Evolutionary conservation across 805 yeast species (phyloP).

Genomic region (Tetrapisispora fleetii): DNA sequence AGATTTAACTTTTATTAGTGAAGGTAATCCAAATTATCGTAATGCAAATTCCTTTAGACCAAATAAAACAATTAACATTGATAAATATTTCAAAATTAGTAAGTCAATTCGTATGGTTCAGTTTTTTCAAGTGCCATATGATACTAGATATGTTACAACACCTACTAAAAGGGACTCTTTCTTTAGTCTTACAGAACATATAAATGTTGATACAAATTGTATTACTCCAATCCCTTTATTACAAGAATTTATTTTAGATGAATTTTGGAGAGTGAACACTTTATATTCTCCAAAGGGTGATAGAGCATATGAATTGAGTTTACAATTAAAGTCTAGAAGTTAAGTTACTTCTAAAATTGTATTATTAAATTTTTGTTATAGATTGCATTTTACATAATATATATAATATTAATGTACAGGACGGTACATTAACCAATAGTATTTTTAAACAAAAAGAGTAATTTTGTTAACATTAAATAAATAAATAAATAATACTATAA

Average conservation of each 20-base stretch:
- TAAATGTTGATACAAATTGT: conserved; percentile 21
- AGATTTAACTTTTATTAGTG: conserved; percentile 72
- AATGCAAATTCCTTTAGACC: conserved; percentile 42
- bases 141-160: conserved; percentile 2
- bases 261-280: conserved; percentile 61
- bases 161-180: conserved; percentile 2
- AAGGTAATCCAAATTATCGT: conserved; percentile 66
- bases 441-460: background rate
- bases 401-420: background rate
- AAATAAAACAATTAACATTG: conserved; percentile 54
- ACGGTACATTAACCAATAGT: background rate
- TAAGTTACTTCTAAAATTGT: background rate
- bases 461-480: background rate
- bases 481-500: background rate
- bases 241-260: conserved; percentile 49
- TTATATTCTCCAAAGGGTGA: conserved; percentile 51
- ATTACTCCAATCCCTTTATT: conserved; percentile 29
- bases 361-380: background rate
- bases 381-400: background rate
- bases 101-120: conserved; percentile 58
- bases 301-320: conserved; percentile 65
- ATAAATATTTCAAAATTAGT: conserved; percentile 60
- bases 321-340: conserved; percentile 29
- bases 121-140: conserved; percentile 55
- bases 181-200: conserved; percentile 12